Evolutionary conservation across 208 protist species (phyloP).

Genomic region (Vickermania ingenoplastis): DNA sequence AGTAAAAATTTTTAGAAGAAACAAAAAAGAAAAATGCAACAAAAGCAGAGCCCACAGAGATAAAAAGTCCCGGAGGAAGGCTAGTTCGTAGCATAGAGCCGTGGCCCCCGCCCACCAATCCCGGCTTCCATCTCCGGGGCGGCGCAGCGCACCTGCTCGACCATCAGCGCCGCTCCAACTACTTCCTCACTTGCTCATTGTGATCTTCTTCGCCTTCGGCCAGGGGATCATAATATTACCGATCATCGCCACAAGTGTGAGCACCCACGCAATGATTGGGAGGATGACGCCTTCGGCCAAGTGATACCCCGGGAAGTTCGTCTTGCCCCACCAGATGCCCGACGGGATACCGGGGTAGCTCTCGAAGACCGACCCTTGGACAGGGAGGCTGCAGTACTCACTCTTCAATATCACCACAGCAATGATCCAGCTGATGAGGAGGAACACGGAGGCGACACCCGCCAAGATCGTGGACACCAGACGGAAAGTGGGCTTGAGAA

Average conservation of each 20-base stretch:
- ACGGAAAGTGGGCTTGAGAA: conserved; percentile 23
- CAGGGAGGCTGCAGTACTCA: conserved; percentile 11
- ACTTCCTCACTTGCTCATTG: too few species aligned
- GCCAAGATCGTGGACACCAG: conserved; percentile 23
- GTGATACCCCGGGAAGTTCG: conserved; percentile 34
- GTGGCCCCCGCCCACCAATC: too few species aligned
- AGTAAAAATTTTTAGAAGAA: too few species aligned
- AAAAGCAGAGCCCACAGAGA: too few species aligned
- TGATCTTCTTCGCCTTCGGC: conserved; percentile 13
- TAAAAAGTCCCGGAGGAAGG: too few species aligned
- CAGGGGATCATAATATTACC: conserved; percentile 39
- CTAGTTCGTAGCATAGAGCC: too few species aligned
- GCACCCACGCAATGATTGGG: conserved; percentile 32
- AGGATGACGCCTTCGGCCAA: conserved; percentile 41
- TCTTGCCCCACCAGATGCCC: conserved; percentile 31
- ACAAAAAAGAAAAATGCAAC: too few species aligned
- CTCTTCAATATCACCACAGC: conserved; percentile 35
- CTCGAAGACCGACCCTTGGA: conserved; percentile 8
- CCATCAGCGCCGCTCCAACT: too few species aligned
- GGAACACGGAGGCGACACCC: conserved; percentile 21
- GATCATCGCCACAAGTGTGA: conserved; percentile 15
- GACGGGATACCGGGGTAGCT: conserved; percentile 37
- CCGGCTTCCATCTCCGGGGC: too few species aligned
- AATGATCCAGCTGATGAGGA: conserved; percentile 38
- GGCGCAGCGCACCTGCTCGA: too few species aligned